phyloP scores from a whole-genome alignment of 495 filamentous ascomycete genomes.

The Hypoxylon subgilvum region DNA sequence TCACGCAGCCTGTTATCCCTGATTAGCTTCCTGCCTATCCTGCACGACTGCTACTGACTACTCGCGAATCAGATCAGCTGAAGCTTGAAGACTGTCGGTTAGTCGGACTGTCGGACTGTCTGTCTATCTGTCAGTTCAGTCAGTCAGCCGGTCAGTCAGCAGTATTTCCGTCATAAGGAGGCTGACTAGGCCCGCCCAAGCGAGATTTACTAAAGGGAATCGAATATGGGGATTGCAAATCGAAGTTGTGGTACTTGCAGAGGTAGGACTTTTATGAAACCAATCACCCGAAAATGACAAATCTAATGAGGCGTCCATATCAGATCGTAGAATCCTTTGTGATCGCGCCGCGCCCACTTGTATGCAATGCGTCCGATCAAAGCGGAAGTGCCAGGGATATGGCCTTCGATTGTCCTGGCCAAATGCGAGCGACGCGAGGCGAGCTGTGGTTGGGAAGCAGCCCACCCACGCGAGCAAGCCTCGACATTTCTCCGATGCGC shows the following conservation, averaged over 20 bases:
- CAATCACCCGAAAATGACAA: slow-evolving; percentile 5
- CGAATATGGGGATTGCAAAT: not conserved
- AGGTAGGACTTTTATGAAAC: not conserved
- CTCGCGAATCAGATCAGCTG: too few species aligned
- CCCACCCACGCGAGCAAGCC: not conserved
- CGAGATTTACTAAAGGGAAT: not conserved
- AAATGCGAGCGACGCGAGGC: slow-evolving; percentile 34
- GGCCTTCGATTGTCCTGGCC: slow-evolving; percentile 45
- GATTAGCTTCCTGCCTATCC: too few species aligned
- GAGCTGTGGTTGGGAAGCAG: slow-evolving; percentile 29
- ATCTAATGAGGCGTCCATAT: not conserved
- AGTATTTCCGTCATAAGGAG: too few species aligned
- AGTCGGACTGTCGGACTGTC: too few species aligned
- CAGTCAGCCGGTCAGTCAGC: too few species aligned
- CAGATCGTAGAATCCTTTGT: slow-evolving; percentile 36
- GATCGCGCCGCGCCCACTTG: slow-evolving; percentile 32
- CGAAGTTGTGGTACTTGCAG: slow-evolving; percentile 2
- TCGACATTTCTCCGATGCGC: slow-evolving; percentile 7
- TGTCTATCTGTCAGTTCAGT: too few species aligned
- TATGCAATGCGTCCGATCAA: slow-evolving; percentile 29
- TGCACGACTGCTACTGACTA: too few species aligned
- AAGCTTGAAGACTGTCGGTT: too few species aligned
- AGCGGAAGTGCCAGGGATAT: slow-evolving; percentile 37
- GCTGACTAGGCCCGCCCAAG: too few species aligned
- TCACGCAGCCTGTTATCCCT: too few species aligned